Conservation (phyloP, 2,329 filamentous ascomycete species). For the Colletotrichum sp. region DNA sequence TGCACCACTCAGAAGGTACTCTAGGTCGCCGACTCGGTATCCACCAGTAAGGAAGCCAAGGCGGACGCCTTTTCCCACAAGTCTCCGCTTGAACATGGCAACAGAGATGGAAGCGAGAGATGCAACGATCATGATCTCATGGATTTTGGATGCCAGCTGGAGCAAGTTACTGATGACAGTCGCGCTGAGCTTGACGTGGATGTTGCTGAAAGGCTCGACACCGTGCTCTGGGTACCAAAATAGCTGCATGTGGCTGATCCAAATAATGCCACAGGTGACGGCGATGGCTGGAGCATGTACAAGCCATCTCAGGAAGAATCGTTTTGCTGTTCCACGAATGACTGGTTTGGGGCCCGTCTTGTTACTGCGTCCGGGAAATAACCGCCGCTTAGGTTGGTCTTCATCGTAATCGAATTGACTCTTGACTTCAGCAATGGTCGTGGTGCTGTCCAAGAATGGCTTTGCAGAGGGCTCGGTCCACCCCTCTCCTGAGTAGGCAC, state of each 20-base stretch:
- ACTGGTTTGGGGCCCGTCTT: neutral
- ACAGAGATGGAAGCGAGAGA: neutral
- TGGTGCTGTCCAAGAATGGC: neutral
- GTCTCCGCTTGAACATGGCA: neutral
- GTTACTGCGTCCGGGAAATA: neutral
- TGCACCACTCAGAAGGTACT: neutral
- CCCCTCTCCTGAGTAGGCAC: neutral
- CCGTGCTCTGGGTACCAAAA: neutral
- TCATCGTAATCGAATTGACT: neutral
- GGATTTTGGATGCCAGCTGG: neutral
- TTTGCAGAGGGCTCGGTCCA: neutral
- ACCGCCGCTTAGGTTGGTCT: neutral
- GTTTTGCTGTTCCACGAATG: neutral
- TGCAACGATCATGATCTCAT: neutral
- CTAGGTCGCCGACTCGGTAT: constrained; percentile 9
- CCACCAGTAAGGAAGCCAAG: constrained; percentile 8
- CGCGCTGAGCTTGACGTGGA: neutral
- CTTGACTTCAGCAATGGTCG: neutral
- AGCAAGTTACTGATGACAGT: neutral
- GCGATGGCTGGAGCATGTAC: neutral
- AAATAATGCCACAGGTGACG: neutral
- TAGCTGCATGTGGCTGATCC: neutral
- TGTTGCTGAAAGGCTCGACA: neutral
- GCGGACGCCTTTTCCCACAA: neutral
- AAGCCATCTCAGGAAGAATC: neutral